phyloP scores from a whole-genome alignment of 1,284 basidiomycete genomes.

The Vanrija sp. region DNA sequence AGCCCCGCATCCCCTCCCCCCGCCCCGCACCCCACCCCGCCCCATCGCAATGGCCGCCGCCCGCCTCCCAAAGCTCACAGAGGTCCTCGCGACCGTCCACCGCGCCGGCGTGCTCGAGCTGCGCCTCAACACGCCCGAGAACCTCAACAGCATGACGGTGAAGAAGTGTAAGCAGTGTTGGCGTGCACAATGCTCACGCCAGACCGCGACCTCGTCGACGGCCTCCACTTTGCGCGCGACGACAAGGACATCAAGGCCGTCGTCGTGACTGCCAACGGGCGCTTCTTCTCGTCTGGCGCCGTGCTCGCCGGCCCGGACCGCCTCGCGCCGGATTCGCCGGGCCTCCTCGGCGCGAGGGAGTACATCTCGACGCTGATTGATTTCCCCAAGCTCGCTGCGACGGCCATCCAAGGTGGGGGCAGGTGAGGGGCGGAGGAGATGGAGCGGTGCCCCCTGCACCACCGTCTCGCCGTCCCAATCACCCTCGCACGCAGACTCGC shows the following conservation, averaged over 20 bases:
- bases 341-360: background rate
- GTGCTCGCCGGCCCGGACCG: slow-evolving; percentile 4
- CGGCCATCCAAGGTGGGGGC: slow-evolving; percentile 12
- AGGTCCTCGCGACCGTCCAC: slow-evolving; percentile 15
- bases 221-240: slow-evolving; percentile 14
- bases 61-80: slow-evolving; percentile 10
- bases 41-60: slow-evolving; percentile 1
- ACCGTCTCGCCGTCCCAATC: no score
- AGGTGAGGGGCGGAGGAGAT: background rate
- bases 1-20: no score
- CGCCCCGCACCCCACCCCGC: background rate
- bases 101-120: slow-evolving; percentile 18
- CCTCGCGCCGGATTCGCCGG: background rate
- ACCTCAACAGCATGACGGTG: slow-evolving; percentile 15
- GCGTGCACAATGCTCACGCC: background rate
- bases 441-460: no score
- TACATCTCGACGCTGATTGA: slow-evolving; percentile 17
- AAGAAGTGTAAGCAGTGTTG: slow-evolving; percentile 10
- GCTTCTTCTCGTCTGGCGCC: slow-evolving; percentile 16
- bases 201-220: slow-evolving; percentile 15
- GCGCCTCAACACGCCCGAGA: slow-evolving; percentile 18
- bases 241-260: slow-evolving; percentile 14
- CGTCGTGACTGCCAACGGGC: slow-evolving; percentile 14
- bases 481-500: no score
- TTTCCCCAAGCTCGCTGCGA: slow-evolving; percentile 18